phyloP scores from a whole-genome alignment of 1,139 yeast genomes.

The Hemisphaericaspora lyxosophila region DNA sequence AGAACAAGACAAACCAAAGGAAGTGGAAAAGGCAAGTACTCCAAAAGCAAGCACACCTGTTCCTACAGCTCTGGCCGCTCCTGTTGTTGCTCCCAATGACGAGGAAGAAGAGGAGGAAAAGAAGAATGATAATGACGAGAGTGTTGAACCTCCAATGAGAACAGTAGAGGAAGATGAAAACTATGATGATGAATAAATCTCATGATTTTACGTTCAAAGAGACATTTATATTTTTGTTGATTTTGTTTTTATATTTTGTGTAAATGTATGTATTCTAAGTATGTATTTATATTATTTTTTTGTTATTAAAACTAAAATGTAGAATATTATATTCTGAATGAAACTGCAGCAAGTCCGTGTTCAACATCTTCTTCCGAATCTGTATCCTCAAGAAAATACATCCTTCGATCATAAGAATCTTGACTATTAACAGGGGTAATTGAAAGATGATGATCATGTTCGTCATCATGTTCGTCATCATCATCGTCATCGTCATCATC shows the following conservation, averaged over 20 bases:
- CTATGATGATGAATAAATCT: conserved; percentile 64
- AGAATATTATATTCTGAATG: background rate
- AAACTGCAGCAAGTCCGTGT: background rate
- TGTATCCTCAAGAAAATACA: background rate
- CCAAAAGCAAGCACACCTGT: conserved; percentile 11
- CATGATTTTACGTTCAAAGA: background rate
- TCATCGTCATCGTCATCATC: background rate
- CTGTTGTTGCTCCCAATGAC: conserved; percentile 22
- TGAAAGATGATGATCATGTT: background rate
- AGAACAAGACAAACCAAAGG: conserved; percentile 6
- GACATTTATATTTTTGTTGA: background rate
- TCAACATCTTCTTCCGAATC: background rate
- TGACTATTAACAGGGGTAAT: background rate
- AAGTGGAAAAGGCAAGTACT: conserved; percentile 6
- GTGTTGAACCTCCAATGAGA: conserved; percentile 68
- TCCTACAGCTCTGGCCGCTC: conserved; percentile 29
- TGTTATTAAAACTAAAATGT: background rate
- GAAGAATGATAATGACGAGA: conserved; percentile 23
- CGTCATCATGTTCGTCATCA: background rate
- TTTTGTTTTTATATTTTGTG: conserved; percentile 1
- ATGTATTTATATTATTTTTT: conserved; percentile 3
- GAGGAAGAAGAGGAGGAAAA: conserved; percentile 42
- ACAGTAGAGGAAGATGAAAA: conserved; percentile 81
- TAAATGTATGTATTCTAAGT: conserved; percentile 5
- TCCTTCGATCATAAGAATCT: background rate